Base-by-base conservation (phyloP, 805 yeast species). In the Ogataea parapolymorpha region DNA sequence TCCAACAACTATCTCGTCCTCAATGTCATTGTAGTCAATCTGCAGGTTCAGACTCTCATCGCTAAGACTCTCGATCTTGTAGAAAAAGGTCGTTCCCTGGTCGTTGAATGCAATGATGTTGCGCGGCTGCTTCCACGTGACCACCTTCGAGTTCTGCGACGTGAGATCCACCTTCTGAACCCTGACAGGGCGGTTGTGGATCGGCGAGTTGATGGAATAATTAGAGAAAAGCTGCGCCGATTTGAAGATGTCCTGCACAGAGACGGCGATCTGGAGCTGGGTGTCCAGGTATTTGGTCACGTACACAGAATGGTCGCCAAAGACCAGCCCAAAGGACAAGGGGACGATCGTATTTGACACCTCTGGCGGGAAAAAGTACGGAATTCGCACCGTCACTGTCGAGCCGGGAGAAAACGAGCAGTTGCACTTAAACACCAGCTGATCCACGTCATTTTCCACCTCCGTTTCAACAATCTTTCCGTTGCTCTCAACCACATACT, bases 231-330 rank as follows among this genome's bases (percentile, higher is more conserved):
- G 62, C 22, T 68, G 63, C 13, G 72, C 58, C 3, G 74, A 59
- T 48, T 78, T 75, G 66, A 85, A 85, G 9, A 81, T 78, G 57
- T 87, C 95, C 53, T 85, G 91, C 2, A 85, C 95, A 2, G 87
- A 79, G 1, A 85, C 93, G 0, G 88, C 81, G 6, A 85, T 64
- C 5, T 75, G 68, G 27, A 86, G 65, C 1, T 75, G 61, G 5
- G 80, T 74, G 44, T 82, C 81, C 5, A 83, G 44, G 2, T 53
- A 51, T 23, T 54, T 50, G 6, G 45, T 40, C n/a, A 46, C 11
- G 1, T 17, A 18, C 23, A 50, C 53, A 0, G 53, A 54, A 48
- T 35, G 56, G 37, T 43, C 53, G 41, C 32, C 58, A 39, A 38
- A 58, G 23, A 30, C 27, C 6, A 59, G 28, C 7, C 54, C 53